Evolutionary conservation across 164 flowering plant genomes (phyloP), one percentile per base, ranked within the genome.

Genomic region (Tinospora cordifolia): DNA sequence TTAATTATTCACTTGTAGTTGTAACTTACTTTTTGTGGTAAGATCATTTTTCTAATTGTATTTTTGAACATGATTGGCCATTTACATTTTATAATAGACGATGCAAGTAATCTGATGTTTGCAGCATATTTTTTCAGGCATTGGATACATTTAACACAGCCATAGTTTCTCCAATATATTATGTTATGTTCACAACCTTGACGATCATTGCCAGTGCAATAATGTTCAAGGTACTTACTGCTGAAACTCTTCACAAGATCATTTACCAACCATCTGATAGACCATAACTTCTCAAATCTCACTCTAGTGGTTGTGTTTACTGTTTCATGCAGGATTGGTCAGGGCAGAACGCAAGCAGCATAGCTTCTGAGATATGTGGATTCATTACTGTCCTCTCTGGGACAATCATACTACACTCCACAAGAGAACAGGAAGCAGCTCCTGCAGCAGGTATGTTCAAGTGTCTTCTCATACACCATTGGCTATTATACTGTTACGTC

Each of bases 361-460:
- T 93, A 80, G 86, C 87, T 57, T 93, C 98, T 72, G 98, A 91
- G 78, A 65, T 93, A 72, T 93, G 98, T 81, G 98, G 98, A 63
- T 91, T 93, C 67, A 84, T 88, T 71, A 91, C 91, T 19, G 90
- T 93, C 34, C 88, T 93, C 60, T 83, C 93, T 47, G 98, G 98
- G 74, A 93, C 98, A 62, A 80, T 91, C 71, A 86, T 93, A 73
- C 81, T 93, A 77, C 98, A 93, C 73, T 72, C 89, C 54, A 93
- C 93, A 21, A 85, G 84, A 82, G 92, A 93, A 72, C 86, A 84
- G 71, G 97, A 91, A 78, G 77, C 79, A 69, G 11, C 85, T 77
- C 62, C 77, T 59, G 26, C 84, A 66, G 67, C 79, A 78, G 96
- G 98, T 92, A 85, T n/a, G 13, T 62, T 21, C 8, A 9, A 38